A percentile compares a stretch with the other conserved stretches of the same genome.
These are phyloP conservation scores for Exutisphaerella laricina DNA, from an alignment of 2,329 filamentous ascomycete genomes.

Conservation along the genomic window DNA sequence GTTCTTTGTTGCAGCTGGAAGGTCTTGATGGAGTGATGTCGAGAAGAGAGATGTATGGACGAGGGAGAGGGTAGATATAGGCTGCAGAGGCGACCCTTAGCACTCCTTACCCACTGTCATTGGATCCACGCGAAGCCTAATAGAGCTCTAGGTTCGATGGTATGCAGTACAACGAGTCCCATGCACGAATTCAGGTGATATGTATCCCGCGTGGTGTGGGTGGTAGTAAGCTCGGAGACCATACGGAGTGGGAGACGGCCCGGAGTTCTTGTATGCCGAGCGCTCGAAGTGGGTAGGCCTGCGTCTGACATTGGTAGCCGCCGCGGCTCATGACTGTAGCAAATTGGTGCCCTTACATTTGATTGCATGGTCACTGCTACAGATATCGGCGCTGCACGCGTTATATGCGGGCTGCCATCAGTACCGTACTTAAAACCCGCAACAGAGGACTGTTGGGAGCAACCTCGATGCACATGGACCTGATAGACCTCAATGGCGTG, in stretches of 20 bases:
- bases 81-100: constrained; percentile 5
- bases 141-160: constrained; percentile 17
- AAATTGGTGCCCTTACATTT: constrained; percentile 6
- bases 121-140: constrained; percentile 19
- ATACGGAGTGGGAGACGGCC: constrained; percentile 8
- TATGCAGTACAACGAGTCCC: constrained; percentile 12
- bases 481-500: too few species aligned
- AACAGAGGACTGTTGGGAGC: too few species aligned
- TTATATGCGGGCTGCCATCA: constrained; percentile 1
- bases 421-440: too few species aligned
- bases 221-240: constrained; percentile 6
- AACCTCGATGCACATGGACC: too few species aligned
- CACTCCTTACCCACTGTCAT: constrained; percentile 11
- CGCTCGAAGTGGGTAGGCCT: constrained; percentile 3
- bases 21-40: constrained; percentile 19
- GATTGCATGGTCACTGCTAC: constrained; percentile 3
- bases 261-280: constrained; percentile 6
- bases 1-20: constrained; percentile 8
- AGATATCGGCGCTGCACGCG: not conserved
- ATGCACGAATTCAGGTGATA: constrained; percentile 10
- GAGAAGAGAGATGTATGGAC: constrained; percentile 12
- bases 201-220: constrained; percentile 22
- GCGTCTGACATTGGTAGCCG: constrained; percentile 6
- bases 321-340: constrained; percentile 5
- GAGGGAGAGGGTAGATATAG: constrained; percentile 20